Base-by-base conservation (phyloP, 1,139 yeast genomes). In the Kurtzmaniella quercitrusa region DNA sequence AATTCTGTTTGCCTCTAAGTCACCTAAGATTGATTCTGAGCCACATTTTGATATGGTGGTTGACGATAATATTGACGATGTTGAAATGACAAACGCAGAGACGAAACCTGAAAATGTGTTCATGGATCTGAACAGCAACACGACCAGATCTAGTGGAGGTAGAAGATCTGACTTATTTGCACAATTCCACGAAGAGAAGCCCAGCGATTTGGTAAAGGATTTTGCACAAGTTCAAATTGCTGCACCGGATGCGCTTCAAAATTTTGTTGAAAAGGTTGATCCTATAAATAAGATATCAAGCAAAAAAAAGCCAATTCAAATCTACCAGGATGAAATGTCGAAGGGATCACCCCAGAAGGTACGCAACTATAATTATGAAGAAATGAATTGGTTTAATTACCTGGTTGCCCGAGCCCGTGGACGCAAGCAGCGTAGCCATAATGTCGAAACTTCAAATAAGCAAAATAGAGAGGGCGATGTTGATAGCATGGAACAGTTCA, bases 301-400 rank as follows among this genome's bases (percentile, higher is more conserved):
- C 37, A 62, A 59, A 39, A 63, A 57, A 40, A 64, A 63, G 38
- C 67, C 65, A 4, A 71, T 73, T 28, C 48, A 57, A 16, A 73
- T 73, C 9, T 73, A 56, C 44, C 72, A 71, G 38, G 78, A 72
- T 50, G 43, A 45, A 9, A 47, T 46, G 32, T 50, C 45, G 5
- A 43, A 52, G 7, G 68, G 69, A 3, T 67, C 73, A 0, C 71
- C 71, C 0, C 70, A 63, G 38, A 66, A 65, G 42, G 59, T 55
- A 1, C 51, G 51, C 21, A 61, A 60, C 5, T 65, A 66, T 46
- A 60, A 59, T 40, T 67, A 66, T 41, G 48, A 61, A 1, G 73
- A 68, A 20, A 47, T 55, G 43, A 71, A 66, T 45, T 71, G 76
- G 76, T 70, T 67, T 50, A 69, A 67, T 44, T 67, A 61, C 40